phyloP scores from a whole-genome alignment of 257 asterid genomes.

The Prunella vulgaris region DNA sequence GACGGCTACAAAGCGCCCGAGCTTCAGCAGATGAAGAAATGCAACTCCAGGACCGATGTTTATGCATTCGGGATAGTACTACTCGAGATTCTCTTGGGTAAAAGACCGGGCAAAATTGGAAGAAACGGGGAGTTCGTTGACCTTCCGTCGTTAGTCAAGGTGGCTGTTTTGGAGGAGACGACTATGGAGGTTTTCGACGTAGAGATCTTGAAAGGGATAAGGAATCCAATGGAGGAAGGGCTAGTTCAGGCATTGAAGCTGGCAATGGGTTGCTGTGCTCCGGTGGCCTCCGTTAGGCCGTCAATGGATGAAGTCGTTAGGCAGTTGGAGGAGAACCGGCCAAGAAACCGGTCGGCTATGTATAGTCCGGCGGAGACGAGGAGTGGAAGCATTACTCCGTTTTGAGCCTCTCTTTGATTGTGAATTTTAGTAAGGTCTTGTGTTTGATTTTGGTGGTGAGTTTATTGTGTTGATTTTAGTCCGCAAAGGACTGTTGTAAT shows the following conservation, averaged over 20 bases:
- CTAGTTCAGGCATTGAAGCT: slow-evolving; percentile 88
- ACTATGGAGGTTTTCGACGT: slow-evolving; percentile 92
- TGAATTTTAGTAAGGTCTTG: slow-evolving; percentile 25
- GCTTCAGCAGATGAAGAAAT: slow-evolving; percentile 87
- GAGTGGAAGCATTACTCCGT: slow-evolving; percentile 98
- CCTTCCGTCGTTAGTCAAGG: slow-evolving; percentile 85
- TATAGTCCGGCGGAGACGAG: slow-evolving; percentile 96
- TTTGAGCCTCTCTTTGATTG: too few species aligned
- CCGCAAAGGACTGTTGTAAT: slow-evolving; percentile 16
- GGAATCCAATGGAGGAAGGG: slow-evolving; percentile 98
- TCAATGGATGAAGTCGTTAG: slow-evolving; percentile 90
- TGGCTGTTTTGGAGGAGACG: slow-evolving; percentile 94
- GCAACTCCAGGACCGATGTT: slow-evolving; percentile 81
- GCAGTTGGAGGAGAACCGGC: slow-evolving; percentile 95
- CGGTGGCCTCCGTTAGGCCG: slow-evolving; percentile 81
- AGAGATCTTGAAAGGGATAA: slow-evolving; percentile 71
- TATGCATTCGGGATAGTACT: slow-evolving; percentile 85
- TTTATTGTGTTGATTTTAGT: slow-evolving; percentile 18
- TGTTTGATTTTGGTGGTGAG: background rate
- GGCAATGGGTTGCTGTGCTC: slow-evolving; percentile 99
- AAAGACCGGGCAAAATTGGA: slow-evolving; percentile 60
- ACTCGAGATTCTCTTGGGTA: slow-evolving; percentile 83
- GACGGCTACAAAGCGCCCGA: slow-evolving; percentile 97
- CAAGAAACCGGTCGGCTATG: slow-evolving; percentile 91
- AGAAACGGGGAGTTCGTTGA: slow-evolving; percentile 68